Evolutionary conservation across 805 yeast genomes (phyloP).

Genomic region (Cyberlindnera euphorbiiphila): DNA sequence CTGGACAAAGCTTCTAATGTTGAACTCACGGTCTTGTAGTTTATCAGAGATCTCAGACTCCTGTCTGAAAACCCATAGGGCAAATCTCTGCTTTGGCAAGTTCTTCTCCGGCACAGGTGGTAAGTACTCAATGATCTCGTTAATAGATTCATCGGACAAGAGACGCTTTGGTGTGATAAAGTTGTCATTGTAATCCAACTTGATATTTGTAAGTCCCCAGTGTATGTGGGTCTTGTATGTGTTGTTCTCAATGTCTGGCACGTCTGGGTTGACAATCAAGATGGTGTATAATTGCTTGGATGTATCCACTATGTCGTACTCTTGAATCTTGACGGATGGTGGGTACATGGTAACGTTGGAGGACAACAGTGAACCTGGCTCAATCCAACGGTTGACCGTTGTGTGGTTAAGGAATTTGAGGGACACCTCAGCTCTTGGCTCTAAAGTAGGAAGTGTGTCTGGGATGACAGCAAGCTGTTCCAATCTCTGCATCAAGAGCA

Average conservation of each 20-base stretch:
- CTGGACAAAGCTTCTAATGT: conserved; percentile 66
- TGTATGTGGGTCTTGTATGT: conserved; percentile 67
- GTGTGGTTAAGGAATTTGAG: conserved; percentile 71
- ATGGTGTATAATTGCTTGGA: conserved; percentile 64
- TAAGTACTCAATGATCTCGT: conserved; percentile 52
- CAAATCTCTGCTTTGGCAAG: conserved; percentile 74
- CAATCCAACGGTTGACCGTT: conserved; percentile 61
- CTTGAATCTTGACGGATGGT: conserved; percentile 75
- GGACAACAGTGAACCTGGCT: conserved; percentile 74
- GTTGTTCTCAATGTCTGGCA: conserved; percentile 71
- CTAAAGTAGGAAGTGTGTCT: conserved; percentile 87
- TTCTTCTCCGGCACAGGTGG: conserved; percentile 93
- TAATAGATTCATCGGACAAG: conserved; percentile 33
- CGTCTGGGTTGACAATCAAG: conserved; percentile 85
- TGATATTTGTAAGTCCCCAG: conserved; percentile 72
- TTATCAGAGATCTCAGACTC: conserved; percentile 21
- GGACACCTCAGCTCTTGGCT: conserved; percentile 72
- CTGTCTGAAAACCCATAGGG: conserved; percentile 91
- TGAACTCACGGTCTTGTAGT: conserved; percentile 45
- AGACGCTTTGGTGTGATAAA: conserved; percentile 39
- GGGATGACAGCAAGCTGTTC: conserved; percentile 86
- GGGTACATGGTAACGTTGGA: conserved; percentile 69
- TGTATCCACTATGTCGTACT: conserved; percentile 48
- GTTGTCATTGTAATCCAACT: conserved; percentile 54
- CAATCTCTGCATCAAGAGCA: conserved; percentile 86